Conservation (phyloP, 441 rosid genomes). For the Melastoma candidum region DNA sequence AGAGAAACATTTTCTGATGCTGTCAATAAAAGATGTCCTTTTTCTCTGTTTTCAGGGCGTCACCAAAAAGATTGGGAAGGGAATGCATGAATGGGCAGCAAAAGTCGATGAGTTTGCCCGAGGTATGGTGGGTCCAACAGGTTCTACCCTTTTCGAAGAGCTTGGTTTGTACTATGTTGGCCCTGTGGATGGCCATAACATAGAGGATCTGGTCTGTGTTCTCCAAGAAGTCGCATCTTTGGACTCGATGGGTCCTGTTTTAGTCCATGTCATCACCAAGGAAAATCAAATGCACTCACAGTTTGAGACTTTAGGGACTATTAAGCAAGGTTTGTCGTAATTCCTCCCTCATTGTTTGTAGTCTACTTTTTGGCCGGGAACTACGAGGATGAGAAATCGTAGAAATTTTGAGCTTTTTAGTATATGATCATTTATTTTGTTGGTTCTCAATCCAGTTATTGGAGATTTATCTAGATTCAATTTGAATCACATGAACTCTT, state of each 20-base stretch:
- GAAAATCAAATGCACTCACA: conserved; percentile 32
- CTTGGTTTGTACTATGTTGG: conserved; percentile 91
- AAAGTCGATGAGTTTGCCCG: conserved; percentile 97
- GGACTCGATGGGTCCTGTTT: conserved; percentile 86
- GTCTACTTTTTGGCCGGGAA: too few relatives aligned
- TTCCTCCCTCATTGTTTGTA: too few relatives aligned
- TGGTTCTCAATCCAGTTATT: too few relatives aligned
- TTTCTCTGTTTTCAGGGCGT: conserved; percentile 38
- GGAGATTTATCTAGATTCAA: too few relatives aligned
- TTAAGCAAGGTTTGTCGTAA: too few relatives aligned
- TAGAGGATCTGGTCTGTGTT: conserved; percentile 75
- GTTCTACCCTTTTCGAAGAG: conserved; percentile 91
- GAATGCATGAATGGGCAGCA: conserved; percentile 90
- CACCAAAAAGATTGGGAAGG: conserved; percentile 75
- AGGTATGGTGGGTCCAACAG: conserved; percentile 87
- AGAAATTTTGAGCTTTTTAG: too few relatives aligned
- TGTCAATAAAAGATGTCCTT: not conserved
- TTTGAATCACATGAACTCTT: too few relatives aligned
- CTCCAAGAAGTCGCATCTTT: conserved; percentile 71
- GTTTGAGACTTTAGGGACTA: conserved; percentile 11
- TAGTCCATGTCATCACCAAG: conserved; percentile 83
- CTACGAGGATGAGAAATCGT: too few relatives aligned
- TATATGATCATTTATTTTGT: too few relatives aligned
- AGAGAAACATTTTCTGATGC: too few relatives aligned
- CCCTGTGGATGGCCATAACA: conserved; percentile 90